phyloP scores from a whole-genome alignment of 73 alveolate species.

The Tetrahymena elliotti region DNA sequence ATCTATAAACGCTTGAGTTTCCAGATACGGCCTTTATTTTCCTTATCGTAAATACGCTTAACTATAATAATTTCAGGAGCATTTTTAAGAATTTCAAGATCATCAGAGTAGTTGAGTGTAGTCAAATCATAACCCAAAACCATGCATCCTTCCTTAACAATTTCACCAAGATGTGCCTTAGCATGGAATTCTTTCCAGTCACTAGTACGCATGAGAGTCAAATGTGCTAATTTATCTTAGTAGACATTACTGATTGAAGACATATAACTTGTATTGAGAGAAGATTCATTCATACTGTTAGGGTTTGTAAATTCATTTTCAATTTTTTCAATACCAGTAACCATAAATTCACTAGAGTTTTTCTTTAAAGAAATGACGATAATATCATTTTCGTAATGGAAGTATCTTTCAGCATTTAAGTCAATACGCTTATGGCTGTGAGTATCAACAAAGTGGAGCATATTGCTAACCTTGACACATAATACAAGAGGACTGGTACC shows the following conservation, averaged over 20 bases:
- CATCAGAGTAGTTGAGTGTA: constrained; percentile 52
- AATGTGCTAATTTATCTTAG: constrained; percentile 33
- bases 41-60: constrained; percentile 18
- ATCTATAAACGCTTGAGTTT: constrained; percentile 32
- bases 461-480: constrained; percentile 82
- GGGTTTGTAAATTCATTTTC: neutral
- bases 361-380: constrained; percentile 39
- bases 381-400: constrained; percentile 72
- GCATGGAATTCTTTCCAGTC: constrained; percentile 50
- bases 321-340: constrained; percentile 54
- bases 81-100: constrained; percentile 42
- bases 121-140: constrained; percentile 73
- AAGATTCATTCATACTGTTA: constrained; percentile 23
- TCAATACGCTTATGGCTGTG: constrained; percentile 78
- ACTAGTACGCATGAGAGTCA: constrained; percentile 11
- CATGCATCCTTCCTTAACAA: constrained; percentile 62
- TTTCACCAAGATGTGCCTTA: constrained; percentile 63
- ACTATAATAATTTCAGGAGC: constrained; percentile 29
- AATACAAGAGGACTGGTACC: constrained; percentile 93
- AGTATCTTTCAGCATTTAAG: constrained; percentile 74
- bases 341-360: constrained; percentile 49
- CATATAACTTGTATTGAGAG: constrained; percentile 54
- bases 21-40: constrained; percentile 14
- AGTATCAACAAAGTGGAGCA: constrained; percentile 85
- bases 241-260: constrained; percentile 56